A percentile compares a stretch with the other conserved stretches of the same genome.
phyloP scores from a whole-genome alignment of 257 asterid genomes.

The Solanum rostratum region DNA sequence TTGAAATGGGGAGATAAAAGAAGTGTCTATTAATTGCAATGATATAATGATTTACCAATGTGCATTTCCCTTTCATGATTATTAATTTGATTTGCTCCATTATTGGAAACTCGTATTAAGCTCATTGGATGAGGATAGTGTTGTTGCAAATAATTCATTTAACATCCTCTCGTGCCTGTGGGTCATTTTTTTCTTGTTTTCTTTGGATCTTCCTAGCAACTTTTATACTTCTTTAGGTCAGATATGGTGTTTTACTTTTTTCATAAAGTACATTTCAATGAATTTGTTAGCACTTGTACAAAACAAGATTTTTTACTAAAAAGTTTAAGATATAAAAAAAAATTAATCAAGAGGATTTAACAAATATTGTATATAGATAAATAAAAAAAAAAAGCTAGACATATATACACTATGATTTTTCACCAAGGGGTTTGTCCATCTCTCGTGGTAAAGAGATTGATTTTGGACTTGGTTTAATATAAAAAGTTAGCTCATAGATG shows the following conservation, averaged over 20 bases:
- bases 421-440: not conserved
- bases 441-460: not conserved
- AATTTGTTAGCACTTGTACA: not conserved
- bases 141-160: not conserved
- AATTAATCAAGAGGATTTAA: no score
- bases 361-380: no score
- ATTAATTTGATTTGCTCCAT: not conserved
- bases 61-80: not conserved
- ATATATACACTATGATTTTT: no score
- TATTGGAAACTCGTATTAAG: not conserved
- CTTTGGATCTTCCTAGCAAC: not conserved
- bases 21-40: not conserved
- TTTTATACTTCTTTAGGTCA: not conserved
- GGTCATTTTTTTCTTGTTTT: not conserved
- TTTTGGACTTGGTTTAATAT: no score
- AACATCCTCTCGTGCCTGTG: not conserved
- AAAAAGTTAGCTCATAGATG: no score
- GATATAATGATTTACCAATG: not conserved
- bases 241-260: not conserved
- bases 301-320: no score
- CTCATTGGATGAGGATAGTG: not conserved
- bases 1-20: not conserved
- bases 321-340: no score
- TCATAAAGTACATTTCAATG: not conserved
- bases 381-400: no score